Conservation (phyloP, 768 basidiomycete species). For the Cubamyces lactineus region DNA sequence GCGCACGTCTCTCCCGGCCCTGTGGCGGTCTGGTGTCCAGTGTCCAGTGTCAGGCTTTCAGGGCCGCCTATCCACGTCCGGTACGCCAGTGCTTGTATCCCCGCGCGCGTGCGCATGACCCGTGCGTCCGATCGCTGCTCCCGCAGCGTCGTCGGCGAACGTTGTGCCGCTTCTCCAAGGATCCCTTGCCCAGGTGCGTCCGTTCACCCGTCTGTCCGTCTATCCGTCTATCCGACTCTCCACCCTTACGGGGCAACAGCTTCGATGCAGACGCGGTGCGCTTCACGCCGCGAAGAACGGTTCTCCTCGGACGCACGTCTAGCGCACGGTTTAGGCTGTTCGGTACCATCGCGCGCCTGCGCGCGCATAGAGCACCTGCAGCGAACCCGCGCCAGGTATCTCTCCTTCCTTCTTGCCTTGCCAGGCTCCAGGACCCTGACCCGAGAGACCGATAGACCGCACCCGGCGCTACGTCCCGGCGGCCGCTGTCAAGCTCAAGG, state of each 20-base stretch:
- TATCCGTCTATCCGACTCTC: no score
- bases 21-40: background rate
- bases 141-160: no score
- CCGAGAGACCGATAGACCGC: background rate
- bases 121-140: no score
- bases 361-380: background rate
- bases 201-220: no score
- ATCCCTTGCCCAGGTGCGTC: no score
- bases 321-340: conserved; percentile 15
- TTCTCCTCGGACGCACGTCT: conserved; percentile 9
- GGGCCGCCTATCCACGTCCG: no score
- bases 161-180: no score
- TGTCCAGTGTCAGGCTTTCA: background rate
- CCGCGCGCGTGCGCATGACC: no score
- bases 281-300: conserved; percentile 1
- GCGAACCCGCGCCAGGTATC: no score
- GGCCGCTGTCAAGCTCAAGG: conserved; percentile 14
- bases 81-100: background rate
- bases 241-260: background rate
- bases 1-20: background rate
- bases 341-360: conserved; percentile 9
- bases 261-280: background rate
- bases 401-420: background rate
- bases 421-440: background rate
- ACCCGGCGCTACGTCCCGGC: conserved; percentile 18